Conservation (phyloP, 495 filamentous ascomycete genomes). For the Friedmanniomyces endolithicus region DNA sequence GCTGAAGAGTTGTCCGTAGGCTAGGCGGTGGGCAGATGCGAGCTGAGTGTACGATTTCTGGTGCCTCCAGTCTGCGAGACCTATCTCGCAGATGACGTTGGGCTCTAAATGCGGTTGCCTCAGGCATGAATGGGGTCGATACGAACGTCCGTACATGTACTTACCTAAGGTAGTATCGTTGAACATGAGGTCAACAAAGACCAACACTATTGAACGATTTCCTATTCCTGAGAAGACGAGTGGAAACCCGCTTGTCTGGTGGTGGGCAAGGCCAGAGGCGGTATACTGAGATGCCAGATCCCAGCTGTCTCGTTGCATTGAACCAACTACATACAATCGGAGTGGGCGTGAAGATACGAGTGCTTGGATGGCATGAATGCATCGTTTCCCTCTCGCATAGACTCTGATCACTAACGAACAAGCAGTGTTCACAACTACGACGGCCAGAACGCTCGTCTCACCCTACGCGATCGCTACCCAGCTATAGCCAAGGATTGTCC, state of each 20-base stretch:
- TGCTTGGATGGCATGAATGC: constrained; percentile 71
- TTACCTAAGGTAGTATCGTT: no score
- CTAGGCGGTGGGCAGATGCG: background rate
- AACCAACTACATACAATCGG: constrained; percentile 43
- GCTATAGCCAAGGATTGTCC: constrained; percentile 24
- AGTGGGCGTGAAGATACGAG: constrained; percentile 66
- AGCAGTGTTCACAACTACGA: constrained; percentile 60
- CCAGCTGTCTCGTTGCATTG: constrained; percentile 57
- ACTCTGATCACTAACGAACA: background rate
- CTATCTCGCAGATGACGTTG: background rate
- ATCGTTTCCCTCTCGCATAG: background rate
- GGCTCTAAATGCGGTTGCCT: background rate
- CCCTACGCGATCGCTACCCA: constrained; percentile 58
- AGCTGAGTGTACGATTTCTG: background rate
- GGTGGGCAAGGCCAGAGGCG: no score
- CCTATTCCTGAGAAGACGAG: no score
- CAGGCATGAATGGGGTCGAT: no score
- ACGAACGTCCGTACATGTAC: no score
- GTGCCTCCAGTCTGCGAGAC: background rate
- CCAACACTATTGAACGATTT: no score
- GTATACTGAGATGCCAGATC: constrained; percentile 27
- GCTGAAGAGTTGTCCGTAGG: background rate
- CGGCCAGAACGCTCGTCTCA: constrained; percentile 43
- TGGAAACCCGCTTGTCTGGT: no score
- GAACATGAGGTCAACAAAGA: no score